Conservation (phyloP, 164 flowering plant species). For the Magnolia officinalis region DNA sequence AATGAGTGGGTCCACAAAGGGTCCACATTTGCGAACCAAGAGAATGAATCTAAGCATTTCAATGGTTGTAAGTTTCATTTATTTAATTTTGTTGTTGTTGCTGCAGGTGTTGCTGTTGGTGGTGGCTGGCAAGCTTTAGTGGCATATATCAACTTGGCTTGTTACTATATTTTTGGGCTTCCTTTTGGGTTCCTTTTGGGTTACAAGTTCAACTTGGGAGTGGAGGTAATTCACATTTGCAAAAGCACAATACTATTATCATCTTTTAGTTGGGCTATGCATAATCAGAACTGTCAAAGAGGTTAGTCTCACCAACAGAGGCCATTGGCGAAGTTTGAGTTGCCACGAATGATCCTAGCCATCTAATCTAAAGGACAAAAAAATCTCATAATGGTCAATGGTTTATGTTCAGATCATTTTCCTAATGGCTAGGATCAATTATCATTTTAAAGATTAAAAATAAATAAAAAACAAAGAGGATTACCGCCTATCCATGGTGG, state of each 20-base stretch:
- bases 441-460: no score
- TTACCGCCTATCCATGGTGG: no score
- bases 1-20: background rate
- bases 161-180: slow-evolving; percentile 70
- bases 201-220: slow-evolving; percentile 46
- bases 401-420: no score
- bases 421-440: no score
- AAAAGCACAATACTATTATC: background rate
- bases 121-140: slow-evolving; percentile 91
- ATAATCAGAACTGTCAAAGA: background rate
- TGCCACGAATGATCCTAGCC: no score
- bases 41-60: background rate
- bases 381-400: no score
- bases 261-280: background rate
- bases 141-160: slow-evolving; percentile 73
- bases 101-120: slow-evolving; percentile 81
- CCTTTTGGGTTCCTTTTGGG: slow-evolving; percentile 80
- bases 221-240: slow-evolving; percentile 24
- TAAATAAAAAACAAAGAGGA: no score
- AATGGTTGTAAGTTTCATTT: background rate
- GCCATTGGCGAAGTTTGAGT: no score
- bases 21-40: background rate
- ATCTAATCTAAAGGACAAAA: no score
- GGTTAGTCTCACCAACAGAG: no score
- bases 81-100: background rate